Evolutionary conservation across 2,329 filamentous ascomycete species (phyloP).

Genomic region (Ophiosphaerella herpotricha): DNA sequence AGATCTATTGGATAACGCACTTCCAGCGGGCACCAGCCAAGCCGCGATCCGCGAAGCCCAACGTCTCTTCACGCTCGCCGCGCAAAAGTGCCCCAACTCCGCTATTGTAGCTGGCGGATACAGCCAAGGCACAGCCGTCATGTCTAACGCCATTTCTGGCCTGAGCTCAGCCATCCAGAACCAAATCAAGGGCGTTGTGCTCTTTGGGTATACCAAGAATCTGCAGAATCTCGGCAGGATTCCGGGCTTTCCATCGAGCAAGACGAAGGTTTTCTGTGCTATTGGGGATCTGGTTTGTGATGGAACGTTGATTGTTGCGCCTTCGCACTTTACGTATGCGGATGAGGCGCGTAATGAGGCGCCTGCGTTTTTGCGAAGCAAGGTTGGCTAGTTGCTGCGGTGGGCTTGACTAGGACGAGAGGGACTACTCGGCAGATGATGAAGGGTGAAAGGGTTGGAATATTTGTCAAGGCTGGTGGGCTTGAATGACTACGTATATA

Average conservation of each 20-base stretch:
- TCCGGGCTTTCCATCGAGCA: slow-evolving; percentile 33
- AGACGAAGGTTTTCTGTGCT: slow-evolving; percentile 41
- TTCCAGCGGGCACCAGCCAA: slow-evolving; percentile 32
- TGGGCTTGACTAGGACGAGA: no score
- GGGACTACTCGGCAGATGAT: no score
- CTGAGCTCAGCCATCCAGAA: slow-evolving; percentile 30
- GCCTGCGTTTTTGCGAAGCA: slow-evolving; percentile 12
- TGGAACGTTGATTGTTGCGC: slow-evolving; percentile 35
- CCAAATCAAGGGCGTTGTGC: slow-evolving; percentile 41
- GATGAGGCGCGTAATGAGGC: slow-evolving; percentile 26
- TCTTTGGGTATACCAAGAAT: slow-evolving; percentile 47
- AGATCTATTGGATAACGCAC: slow-evolving; percentile 38
- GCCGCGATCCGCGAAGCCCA: slow-evolving; percentile 38
- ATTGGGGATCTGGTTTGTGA: slow-evolving; percentile 37
- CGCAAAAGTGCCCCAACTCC: slow-evolving; percentile 43
- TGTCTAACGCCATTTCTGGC: slow-evolving; percentile 34
- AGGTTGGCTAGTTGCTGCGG: no score
- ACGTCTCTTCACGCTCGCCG: slow-evolving; percentile 40
- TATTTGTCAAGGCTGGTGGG: no score
- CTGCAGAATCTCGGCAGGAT: slow-evolving; percentile 42
- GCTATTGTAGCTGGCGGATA: slow-evolving; percentile 46
- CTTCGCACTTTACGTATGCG: slow-evolving; percentile 36
- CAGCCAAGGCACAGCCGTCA: slow-evolving; percentile 46
- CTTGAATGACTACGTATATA: no score
- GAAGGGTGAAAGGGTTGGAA: no score